Evolutionary conservation across 73 alveolate species (phyloP).

Genomic region (Symbiodinium natans): DNA sequence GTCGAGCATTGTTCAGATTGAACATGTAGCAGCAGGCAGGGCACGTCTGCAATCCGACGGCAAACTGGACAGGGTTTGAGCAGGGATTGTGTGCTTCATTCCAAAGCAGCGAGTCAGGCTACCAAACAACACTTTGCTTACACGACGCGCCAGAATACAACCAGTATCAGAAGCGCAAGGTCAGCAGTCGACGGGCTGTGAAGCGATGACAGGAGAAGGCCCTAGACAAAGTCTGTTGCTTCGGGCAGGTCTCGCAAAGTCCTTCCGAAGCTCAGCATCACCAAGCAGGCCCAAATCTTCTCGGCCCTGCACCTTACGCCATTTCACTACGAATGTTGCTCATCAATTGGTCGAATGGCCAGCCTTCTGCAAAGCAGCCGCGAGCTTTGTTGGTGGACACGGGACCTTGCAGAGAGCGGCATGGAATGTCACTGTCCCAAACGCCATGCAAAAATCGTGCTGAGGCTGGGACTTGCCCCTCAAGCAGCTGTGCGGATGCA

Average conservation of each 20-base stretch:
- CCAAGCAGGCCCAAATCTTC: neutral
- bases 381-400: neutral
- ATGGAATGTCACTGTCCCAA: neutral
- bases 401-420: neutral
- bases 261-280: neutral
- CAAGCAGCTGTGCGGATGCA: neutral
- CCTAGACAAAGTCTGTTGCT: too few relatives aligned
- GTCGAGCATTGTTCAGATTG: too few relatives aligned
- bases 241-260: neutral
- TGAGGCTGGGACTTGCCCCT: neutral
- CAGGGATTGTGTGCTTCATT: neutral
- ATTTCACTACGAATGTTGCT: too few relatives aligned
- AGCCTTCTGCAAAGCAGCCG: slow-evolving; percentile 1
- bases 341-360: neutral
- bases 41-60: too few relatives aligned
- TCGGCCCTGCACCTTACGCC: too few relatives aligned
- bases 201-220: too few relatives aligned
- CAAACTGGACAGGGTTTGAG: too few relatives aligned
- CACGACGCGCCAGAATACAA: too few relatives aligned
- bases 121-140: neutral
- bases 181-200: too few relatives aligned
- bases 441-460: neutral
- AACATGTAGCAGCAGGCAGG: too few relatives aligned
- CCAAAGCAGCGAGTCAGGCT: too few relatives aligned
- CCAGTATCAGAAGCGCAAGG: too few relatives aligned